phyloP scores from a whole-genome alignment of 108 stramenopile species.

The Cyclostephanos invisitatus region DNA sequence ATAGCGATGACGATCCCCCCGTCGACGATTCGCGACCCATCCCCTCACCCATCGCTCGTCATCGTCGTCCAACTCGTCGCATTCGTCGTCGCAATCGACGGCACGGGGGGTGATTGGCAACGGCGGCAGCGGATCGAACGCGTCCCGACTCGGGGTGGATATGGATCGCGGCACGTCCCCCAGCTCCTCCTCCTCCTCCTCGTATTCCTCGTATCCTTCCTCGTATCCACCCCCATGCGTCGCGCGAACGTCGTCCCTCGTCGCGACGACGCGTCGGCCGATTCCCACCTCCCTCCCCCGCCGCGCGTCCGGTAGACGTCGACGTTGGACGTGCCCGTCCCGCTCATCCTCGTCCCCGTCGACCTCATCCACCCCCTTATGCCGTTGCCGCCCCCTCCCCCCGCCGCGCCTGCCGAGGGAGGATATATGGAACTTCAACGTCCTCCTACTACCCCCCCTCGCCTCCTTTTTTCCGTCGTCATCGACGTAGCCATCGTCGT shows the following conservation, averaged over 20 bases:
- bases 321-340: constrained; percentile 9
- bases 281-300: too few species aligned
- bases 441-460: too few species aligned
- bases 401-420: too few species aligned
- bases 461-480: too few species aligned
- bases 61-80: constrained; percentile 1
- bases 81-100: constrained; percentile 2
- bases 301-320: constrained; percentile 15
- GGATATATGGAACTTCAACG: too few species aligned
- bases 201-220: too few species aligned
- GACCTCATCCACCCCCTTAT: neutral
- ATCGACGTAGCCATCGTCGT: too few species aligned
- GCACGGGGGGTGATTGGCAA: constrained; percentile 9
- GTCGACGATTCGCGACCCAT: neutral
- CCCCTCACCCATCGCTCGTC: constrained; percentile 5
- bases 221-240: too few species aligned
- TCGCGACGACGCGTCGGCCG: too few species aligned
- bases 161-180: constrained; percentile 44
- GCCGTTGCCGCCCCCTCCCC: neutral
- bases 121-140: neutral
- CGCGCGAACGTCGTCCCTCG: constrained; percentile 10
- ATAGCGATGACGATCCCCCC: neutral
- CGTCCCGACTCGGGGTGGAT: constrained; percentile 22
- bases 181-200: constrained; percentile 9
- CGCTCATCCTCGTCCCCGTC: too few species aligned